Base-by-base conservation (phyloP, 352 stramenopile genomes). In the Pythium oligandrum region DNA sequence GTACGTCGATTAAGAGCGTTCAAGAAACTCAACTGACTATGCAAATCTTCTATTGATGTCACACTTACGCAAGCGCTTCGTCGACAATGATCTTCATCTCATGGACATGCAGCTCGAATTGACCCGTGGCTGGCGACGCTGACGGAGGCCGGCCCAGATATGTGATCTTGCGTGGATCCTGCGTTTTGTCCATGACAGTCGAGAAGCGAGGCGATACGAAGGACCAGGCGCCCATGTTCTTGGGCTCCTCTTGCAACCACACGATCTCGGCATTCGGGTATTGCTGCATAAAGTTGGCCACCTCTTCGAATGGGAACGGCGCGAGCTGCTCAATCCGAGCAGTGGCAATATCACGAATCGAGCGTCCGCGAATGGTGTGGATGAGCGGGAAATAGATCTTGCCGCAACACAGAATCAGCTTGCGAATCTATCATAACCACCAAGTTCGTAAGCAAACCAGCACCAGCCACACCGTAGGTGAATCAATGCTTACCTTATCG, bases 151-250 rank as follows among this genome's bases (percentile, higher is more conserved):
- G 88, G 8, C 97, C 97, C 37, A 99, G 84, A 71, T 99, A 99
- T 34, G 74, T 73, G 30, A 95, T 50, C 12, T 56, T 51, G 1
- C 82, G 64, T 3, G 53, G 57, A 32, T 93, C 79, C 12, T 70
- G 71, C 3, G 97, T 55, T 37, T 97, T 73, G n/a, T 84, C 69
- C n/a, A 97, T 84, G 33, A 96, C 84, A 0, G 96, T 99, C 57
- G 94, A 83, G 57, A 99, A 81, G 34, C 96, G 84, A 31, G 96
- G 88, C 12, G 83, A 75, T 5, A 97, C 78, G 56, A 97, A 98
- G 8, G 73, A 78, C 73, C 96, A 99, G 32, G 90, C 83, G 17
- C 97, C 97, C 96, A 99, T 99, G 68, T 99, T 99, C 71, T 98
- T 98, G 26, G 89, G 95, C 62, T 98, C 97, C 68, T 99, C 97